Percentiles rank a stretch among this genome's conserved stretches.
phyloP scores from a whole-genome alignment of 176 grass and related monocot species.

The Poa annua region DNA sequence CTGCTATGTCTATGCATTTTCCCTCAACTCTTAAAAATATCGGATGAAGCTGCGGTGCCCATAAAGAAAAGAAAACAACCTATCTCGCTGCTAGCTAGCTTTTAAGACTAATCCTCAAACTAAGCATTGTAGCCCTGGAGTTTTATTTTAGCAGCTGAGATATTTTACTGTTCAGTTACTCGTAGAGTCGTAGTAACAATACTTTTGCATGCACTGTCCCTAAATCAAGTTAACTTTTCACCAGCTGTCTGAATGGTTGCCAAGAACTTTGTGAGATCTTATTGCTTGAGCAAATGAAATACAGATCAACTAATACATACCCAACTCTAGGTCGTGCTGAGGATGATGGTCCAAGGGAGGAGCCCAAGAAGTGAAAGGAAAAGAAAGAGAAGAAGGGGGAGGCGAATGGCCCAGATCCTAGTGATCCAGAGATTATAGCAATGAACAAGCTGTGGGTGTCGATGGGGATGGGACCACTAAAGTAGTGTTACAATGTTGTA shows the following conservation, averaged over 20 bases:
- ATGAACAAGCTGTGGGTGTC: constrained; percentile 71
- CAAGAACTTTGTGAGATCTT: not conserved
- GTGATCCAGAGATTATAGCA: constrained; percentile 76
- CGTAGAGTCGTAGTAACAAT: no score
- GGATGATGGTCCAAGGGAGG: constrained; percentile 49
- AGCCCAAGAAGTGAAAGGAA: constrained; percentile 69
- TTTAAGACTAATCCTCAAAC: no score
- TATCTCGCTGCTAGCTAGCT: no score
- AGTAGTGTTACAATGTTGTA: constrained; percentile 37
- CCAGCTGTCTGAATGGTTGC: not conserved
- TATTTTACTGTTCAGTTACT: no score
- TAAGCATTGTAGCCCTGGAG: no score
- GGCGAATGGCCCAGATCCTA: constrained; percentile 56
- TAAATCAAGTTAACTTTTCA: no score
- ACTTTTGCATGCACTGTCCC: no score
- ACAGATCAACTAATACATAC: not conserved
- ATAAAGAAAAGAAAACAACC: no score
- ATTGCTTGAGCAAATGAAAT: not conserved
- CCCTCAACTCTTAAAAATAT: no score
- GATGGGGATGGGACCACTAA: constrained; percentile 67
- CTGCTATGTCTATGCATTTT: no score
- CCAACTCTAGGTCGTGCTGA: constrained; percentile 43
- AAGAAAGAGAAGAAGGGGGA: constrained; percentile 77
- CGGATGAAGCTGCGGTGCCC: no score
- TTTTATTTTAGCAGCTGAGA: no score